phyloP scores from a whole-genome alignment of 352 stramenopile genomes.

The Phytophthora ohioensis region DNA sequence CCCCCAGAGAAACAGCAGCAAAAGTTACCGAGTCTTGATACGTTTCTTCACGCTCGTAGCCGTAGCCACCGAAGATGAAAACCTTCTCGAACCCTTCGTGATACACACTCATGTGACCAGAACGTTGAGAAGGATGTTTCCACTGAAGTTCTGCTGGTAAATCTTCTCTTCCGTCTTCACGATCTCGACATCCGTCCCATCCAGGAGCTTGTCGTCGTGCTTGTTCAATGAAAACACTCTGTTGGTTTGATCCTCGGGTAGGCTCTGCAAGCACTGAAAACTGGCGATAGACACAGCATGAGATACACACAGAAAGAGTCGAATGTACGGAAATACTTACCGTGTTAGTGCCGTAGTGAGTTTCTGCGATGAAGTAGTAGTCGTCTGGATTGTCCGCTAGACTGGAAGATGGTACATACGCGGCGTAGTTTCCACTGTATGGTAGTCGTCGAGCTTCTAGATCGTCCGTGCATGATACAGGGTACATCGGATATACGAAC shows the following conservation, averaged over 20 bases:
- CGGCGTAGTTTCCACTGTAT: constrained; percentile 79
- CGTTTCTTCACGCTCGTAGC: constrained; percentile 77
- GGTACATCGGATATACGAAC: constrained; percentile 94
- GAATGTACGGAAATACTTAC: constrained; percentile 33
- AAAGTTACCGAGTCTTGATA: constrained; percentile 70
- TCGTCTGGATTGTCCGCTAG: constrained; percentile 50
- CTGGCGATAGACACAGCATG: constrained; percentile 26
- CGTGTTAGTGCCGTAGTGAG: constrained; percentile 74
- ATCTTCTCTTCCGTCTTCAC: constrained; percentile 71
- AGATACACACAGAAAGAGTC: no score
- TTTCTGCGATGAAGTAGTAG: constrained; percentile 79
- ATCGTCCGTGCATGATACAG: constrained; percentile 92
- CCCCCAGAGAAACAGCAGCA: constrained; percentile 62
- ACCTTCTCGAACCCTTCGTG: constrained; percentile 69
- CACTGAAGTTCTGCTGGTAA: constrained; percentile 79
- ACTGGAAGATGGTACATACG: constrained; percentile 46
- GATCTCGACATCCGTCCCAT: constrained; percentile 96
- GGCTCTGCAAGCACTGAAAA: constrained; percentile 92
- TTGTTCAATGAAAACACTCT: constrained; percentile 88
- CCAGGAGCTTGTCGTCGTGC: constrained; percentile 91
- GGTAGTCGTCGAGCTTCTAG: constrained; percentile 60
- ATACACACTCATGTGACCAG: constrained; percentile 89
- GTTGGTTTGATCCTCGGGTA: constrained; percentile 76
- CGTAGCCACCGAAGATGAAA: constrained; percentile 91
- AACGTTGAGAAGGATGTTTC: constrained; percentile 86